A percentile compares a stretch with the other conserved stretches of the same genome.
These are phyloP conservation scores for Mortierella polycephala DNA, from an alignment of 371 early-diverging fungal genomes.

Conservation along the genomic window DNA sequence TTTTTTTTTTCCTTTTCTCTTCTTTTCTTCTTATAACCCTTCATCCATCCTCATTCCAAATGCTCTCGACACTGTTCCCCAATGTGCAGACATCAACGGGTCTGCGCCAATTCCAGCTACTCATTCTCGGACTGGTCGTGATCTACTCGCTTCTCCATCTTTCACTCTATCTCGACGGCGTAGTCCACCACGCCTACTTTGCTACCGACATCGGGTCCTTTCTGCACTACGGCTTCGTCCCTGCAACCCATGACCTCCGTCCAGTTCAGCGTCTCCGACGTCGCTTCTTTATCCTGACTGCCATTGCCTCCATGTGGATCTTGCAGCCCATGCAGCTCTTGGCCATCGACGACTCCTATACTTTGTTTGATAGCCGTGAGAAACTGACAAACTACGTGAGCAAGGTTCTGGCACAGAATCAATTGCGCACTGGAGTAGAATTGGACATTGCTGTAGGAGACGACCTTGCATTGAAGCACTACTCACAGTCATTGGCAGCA, in stretches of 20 bases:
- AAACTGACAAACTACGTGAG: neutral
- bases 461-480: conserved; percentile 11
- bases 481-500: conserved; percentile 15
- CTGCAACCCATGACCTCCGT: conserved; percentile 13
- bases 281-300: conserved; percentile 7
- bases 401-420: conserved; percentile 1
- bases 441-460: conserved; percentile 9
- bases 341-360: neutral
- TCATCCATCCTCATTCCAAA: neutral
- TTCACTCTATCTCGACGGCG: conserved; percentile 24
- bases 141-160: conserved; percentile 27
- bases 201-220: conserved; percentile 11
- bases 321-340: conserved; percentile 14
- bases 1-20: neutral
- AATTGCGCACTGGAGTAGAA: neutral
- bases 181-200: conserved; percentile 26
- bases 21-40: neutral
- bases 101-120: conserved; percentile 30
- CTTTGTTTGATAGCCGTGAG: conserved; percentile 6
- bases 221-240: conserved; percentile 16
- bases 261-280: conserved; percentile 7
- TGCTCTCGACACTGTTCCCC: conserved; percentile 13
- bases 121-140: conserved; percentile 5
- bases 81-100: conserved; percentile 7
- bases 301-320: conserved; percentile 16